phyloP scores from a whole-genome alignment of 768 basidiomycete genomes.

The Boletus fagicola region DNA sequence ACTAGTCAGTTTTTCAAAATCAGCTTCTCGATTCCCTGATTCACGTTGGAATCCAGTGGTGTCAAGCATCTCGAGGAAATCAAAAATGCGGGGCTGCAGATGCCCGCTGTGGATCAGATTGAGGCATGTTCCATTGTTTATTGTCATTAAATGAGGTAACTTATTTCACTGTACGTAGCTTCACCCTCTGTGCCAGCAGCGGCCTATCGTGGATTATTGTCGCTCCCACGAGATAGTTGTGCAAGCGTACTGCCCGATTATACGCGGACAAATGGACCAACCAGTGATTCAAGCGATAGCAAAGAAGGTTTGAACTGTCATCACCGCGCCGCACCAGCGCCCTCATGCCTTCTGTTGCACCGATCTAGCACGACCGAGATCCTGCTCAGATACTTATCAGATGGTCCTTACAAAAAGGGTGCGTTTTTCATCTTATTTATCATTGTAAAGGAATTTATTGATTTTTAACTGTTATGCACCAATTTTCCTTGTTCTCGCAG shows the following conservation, averaged over 20 bases:
- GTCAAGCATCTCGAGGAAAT: conserved; percentile 77
- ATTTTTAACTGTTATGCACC: neutral
- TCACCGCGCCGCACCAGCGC: conserved; percentile 2
- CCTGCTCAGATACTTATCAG: conserved; percentile 81
- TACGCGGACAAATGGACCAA: conserved; percentile 56
- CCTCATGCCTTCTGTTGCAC: conserved; percentile 4
- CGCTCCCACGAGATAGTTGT: conserved; percentile 55
- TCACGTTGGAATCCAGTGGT: conserved; percentile 41
- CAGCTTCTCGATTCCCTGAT: neutral
- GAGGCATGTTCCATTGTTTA: conserved; percentile 47
- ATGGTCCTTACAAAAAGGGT: conserved; percentile 89
- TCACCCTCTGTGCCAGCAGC: conserved; percentile 82
- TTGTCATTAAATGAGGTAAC: conserved; percentile 5
- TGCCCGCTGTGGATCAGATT: conserved; percentile 78
- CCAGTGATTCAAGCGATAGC: conserved; percentile 53
- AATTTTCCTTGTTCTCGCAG: conserved; percentile 35
- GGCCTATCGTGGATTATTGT: conserved; percentile 75
- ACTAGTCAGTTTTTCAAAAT: conserved; percentile 55
- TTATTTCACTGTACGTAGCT: conserved; percentile 42
- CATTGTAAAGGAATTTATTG: neutral
- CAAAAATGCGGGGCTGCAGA: conserved; percentile 53
- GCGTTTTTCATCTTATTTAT: conserved; percentile 24
- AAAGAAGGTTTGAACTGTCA: conserved; percentile 47
- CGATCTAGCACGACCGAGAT: conserved; percentile 51
- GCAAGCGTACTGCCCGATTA: conserved; percentile 75